These are phyloP conservation scores for Wickerhamiella slavikovae DNA, from an alignment of 805 yeast genomes.

Conservation along the genomic window DNA sequence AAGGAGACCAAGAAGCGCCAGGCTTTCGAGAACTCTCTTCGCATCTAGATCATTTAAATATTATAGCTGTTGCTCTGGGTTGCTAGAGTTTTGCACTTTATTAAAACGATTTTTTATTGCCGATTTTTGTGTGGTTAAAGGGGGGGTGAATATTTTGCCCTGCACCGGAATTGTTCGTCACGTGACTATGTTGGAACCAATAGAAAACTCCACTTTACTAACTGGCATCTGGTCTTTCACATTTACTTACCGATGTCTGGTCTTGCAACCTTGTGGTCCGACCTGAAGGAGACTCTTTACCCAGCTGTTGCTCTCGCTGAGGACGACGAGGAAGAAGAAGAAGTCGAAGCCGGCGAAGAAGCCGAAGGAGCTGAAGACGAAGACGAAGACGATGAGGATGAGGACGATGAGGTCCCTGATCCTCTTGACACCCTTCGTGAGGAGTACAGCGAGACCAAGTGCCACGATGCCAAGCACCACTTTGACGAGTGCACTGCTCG, in stretches of 20 bases:
- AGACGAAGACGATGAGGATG: conserved; percentile 41
- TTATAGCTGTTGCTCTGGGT: background rate
- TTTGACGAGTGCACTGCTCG: conserved; percentile 89
- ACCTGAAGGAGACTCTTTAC: conserved; percentile 56
- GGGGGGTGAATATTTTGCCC: background rate
- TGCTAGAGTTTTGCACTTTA: background rate
- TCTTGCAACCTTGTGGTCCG: conserved; percentile 28
- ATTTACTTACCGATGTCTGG: conserved; percentile 9
- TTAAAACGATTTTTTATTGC: no score
- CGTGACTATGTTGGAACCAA: conserved; percentile 1
- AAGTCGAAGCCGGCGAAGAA: conserved; percentile 1
- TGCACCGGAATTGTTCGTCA: background rate
- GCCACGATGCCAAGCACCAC: conserved; percentile 66
- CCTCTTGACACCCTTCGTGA: conserved; percentile 41
- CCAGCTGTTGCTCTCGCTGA: conserved; percentile 78
- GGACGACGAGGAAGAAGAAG: conserved; percentile 9
- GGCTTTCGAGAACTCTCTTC: conserved; percentile 23
- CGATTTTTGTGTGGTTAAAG: background rate
- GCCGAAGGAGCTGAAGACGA: conserved; percentile 13
- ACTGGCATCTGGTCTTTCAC: background rate
- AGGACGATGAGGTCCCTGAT: conserved; percentile 49
- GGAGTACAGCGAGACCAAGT: conserved; percentile 29
- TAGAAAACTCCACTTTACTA: conserved; percentile 3
- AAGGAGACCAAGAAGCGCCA: conserved; percentile 60
- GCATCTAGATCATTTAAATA: conserved; percentile 11